Evolutionary conservation across 495 filamentous ascomycete species (phyloP), one percentile per base, ranked within the genome.

Genomic region (Xanthoparmelia taractica): DNA sequence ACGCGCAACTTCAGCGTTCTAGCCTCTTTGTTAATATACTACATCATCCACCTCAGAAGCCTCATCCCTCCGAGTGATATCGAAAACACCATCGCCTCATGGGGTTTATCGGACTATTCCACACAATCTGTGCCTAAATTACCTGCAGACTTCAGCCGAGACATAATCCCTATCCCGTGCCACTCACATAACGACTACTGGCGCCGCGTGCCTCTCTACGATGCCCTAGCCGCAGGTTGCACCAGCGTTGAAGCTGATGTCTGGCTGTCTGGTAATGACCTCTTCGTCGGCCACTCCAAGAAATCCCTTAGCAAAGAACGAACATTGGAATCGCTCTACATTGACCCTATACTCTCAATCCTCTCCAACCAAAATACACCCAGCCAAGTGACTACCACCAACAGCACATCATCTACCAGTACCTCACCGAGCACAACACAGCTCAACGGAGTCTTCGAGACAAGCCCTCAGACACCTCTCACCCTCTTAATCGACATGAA

Each of bases 231-330:
- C 4, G 67, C 74, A 27, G 78, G 76, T 20, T 86, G 85, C 69
- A 83, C 76, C n/a, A 85, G 89, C 18, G 78, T 88, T 23, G 89
- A 90, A 73, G 87, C 85, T 7, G 88, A 92, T 66, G 79, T 92
- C 11, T 93, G 87, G 87, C 78, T 79, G 23, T 38, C 47, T 56
- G 61, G 69, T 4, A 54, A 70, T 31, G 70, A 78, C 31, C 72
- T 88, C 23, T 76, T 82, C 37, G 82, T 91, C 41, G 87, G 85
- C 0, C 83, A 85, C 65, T 79, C 84, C 37, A 67, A 68, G 0
- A 75, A 79, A 1, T 74, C 76, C n/a, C 72, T 86, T 20, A 79
- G 79, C 6, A 63, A 71, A 20, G 78, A 82, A 54, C 79, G 81
- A 20, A 89, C 86, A 0, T 80, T 92, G 58, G 69, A 77, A 54